A percentile compares a stretch with the other conserved stretches of the same genome.
Conservation (phyloP, 1,284 basidiomycete genomes). For the Sporisorium exsertum region DNA sequence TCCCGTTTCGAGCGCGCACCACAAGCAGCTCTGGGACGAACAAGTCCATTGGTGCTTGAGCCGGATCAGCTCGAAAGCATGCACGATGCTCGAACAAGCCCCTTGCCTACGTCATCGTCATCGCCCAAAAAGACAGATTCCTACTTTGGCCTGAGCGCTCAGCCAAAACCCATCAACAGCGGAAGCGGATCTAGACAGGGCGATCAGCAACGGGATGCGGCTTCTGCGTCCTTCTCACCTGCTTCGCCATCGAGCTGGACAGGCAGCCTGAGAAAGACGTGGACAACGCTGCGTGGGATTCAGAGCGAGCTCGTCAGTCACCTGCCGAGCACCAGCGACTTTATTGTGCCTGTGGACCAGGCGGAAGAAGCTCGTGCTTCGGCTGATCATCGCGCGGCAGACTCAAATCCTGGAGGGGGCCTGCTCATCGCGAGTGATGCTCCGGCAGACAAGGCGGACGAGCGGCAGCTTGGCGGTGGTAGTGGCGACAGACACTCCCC, state of each 20-base stretch:
- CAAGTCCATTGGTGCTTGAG: slow-evolving; percentile 42
- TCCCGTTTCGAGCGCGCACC: slow-evolving; percentile 52
- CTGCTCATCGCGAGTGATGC: slow-evolving; percentile 34
- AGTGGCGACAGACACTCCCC: slow-evolving; percentile 8
- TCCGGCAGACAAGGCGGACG: not conserved
- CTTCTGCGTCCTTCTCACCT: slow-evolving; percentile 12
- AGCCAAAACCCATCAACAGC: slow-evolving; percentile 33
- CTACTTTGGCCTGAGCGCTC: slow-evolving; percentile 35
- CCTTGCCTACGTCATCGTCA: slow-evolving; percentile 25
- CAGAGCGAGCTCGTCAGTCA: slow-evolving; percentile 48
- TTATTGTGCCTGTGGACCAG: slow-evolving; percentile 46
- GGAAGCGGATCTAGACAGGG: not conserved
- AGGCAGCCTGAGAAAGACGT: slow-evolving; percentile 52
- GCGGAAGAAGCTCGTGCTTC: slow-evolving; percentile 14
- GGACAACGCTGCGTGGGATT: slow-evolving; percentile 52
- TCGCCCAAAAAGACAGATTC: slow-evolving; percentile 21
- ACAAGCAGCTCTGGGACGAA: slow-evolving; percentile 29
- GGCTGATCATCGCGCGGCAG: slow-evolving; percentile 6
- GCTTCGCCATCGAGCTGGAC: slow-evolving; percentile 50
- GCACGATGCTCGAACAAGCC: slow-evolving; percentile 52
- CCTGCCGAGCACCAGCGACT: slow-evolving; percentile 52
- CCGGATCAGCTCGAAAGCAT: slow-evolving; percentile 57
- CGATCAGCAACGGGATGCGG: slow-evolving; percentile 13
- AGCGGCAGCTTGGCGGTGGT: not conserved
- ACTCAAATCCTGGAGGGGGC: slow-evolving; percentile 40